These are phyloP conservation scores for Ganoderma sinense DNA, from an alignment of 1,284 basidiomycete species.

Conservation along the genomic window DNA sequence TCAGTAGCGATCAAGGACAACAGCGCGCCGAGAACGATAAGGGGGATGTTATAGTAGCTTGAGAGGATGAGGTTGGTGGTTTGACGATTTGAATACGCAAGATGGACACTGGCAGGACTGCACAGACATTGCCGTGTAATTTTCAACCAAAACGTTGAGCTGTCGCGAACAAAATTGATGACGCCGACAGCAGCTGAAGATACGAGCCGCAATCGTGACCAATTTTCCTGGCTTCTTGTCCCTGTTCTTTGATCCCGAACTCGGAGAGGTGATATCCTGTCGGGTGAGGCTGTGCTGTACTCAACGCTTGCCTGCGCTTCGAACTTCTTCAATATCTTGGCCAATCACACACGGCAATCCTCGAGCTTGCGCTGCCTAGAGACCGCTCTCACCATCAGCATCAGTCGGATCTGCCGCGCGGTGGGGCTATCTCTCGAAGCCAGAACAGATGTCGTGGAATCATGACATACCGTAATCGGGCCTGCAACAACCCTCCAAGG, in stretches of 20 bases:
- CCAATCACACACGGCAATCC: not conserved
- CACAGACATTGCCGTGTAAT: too few relatives aligned
- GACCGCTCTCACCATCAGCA: not conserved
- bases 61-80: not conserved
- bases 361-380: not conserved
- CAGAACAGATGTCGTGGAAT: not conserved
- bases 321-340: not conserved
- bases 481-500: too few relatives aligned
- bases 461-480: not conserved
- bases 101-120: not conserved
- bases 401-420: not conserved
- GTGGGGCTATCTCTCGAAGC: not conserved
- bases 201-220: not conserved
- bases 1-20: not conserved
- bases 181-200: not conserved
- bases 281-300: not conserved
- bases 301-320: not conserved
- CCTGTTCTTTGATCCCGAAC: not conserved
- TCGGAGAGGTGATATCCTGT: not conserved
- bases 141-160: not conserved
- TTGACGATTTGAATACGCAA: not conserved
- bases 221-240: not conserved
- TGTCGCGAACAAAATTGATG: not conserved
- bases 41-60: not conserved
- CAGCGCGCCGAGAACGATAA: not conserved